phyloP scores from a whole-genome alignment of 192 early-diverging fungal species.

The Kickxella alabastrina region DNA sequence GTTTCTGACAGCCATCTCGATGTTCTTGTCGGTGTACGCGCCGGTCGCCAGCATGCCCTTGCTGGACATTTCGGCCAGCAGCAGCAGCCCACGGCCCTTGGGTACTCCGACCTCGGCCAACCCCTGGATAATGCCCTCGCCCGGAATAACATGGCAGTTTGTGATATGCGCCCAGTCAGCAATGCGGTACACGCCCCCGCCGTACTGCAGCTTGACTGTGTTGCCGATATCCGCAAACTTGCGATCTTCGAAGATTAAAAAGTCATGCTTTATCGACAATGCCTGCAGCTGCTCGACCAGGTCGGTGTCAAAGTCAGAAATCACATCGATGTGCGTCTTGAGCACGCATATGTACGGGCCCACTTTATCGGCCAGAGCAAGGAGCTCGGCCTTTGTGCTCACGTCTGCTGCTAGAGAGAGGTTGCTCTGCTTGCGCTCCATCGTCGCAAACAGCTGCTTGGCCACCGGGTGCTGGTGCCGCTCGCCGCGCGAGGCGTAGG shows the following conservation, averaged over 20 bases:
- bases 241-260: conserved; percentile 98
- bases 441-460: conserved; percentile 67
- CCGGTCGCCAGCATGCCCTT: conserved; percentile 78
- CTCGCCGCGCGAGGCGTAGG: conserved; percentile 66
- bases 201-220: conserved; percentile 95
- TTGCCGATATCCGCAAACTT: conserved; percentile 99
- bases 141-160: conserved; percentile 91
- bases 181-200: conserved; percentile 85
- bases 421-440: conserved; percentile 90
- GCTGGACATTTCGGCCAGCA: conserved; percentile 98
- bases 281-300: conserved; percentile 67
- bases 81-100: conserved; percentile 68
- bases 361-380: conserved; percentile 79
- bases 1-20: conserved; percentile 81
- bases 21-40: conserved; percentile 77
- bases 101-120: conserved; percentile 84
- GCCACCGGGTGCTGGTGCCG: conserved; percentile 74
- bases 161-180: conserved; percentile 95
- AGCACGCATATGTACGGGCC: conserved; percentile 95
- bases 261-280: conserved; percentile 82
- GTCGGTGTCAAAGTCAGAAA: conserved; percentile 89
- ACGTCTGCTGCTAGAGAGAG: conserved; percentile 90
- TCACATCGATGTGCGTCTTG: conserved; percentile 97
- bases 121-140: conserved; percentile 93
- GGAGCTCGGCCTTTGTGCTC: conserved; percentile 78